phyloP scores from a whole-genome alignment of 257 asterid species.

The Nicotiana attenuata region DNA sequence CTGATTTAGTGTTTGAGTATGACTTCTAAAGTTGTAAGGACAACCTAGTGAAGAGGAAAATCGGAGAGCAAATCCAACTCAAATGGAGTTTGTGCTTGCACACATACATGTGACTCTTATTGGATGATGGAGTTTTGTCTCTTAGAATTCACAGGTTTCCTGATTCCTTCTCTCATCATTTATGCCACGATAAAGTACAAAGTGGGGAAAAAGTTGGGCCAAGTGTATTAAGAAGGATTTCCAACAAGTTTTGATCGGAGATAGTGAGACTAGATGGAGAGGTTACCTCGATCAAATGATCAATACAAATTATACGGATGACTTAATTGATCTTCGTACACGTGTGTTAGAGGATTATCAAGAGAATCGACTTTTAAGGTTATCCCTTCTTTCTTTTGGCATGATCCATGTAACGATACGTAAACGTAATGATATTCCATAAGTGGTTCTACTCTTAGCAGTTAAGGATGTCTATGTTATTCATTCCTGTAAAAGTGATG shows the following conservation, averaged over 20 bases:
- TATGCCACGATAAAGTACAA: background rate
- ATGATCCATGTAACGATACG: too few species aligned
- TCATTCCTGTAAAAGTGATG: too few species aligned
- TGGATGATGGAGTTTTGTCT: constrained; percentile 1
- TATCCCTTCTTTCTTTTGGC: too few species aligned
- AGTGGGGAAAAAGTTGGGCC: background rate
- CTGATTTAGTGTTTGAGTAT: too few species aligned
- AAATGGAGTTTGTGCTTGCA: background rate
- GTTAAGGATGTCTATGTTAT: too few species aligned
- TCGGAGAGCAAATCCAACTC: too few species aligned
- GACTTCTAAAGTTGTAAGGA: too few species aligned
- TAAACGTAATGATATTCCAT: too few species aligned
- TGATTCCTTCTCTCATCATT: background rate
- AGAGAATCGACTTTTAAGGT: too few species aligned
- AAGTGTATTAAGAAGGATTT: constrained; percentile 4
- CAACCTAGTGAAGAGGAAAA: too few species aligned
- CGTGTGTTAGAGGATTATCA: too few species aligned
- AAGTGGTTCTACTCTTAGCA: too few species aligned
- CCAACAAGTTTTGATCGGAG: background rate
- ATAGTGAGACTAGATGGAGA: background rate
- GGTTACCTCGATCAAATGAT: background rate
- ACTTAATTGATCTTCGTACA: background rate
- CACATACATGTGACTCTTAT: background rate
- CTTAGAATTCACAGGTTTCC: background rate
- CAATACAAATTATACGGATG: background rate